Evolutionary conservation across 208 protist species (phyloP).

Genomic region (Sergeia podlipaevii): DNA sequence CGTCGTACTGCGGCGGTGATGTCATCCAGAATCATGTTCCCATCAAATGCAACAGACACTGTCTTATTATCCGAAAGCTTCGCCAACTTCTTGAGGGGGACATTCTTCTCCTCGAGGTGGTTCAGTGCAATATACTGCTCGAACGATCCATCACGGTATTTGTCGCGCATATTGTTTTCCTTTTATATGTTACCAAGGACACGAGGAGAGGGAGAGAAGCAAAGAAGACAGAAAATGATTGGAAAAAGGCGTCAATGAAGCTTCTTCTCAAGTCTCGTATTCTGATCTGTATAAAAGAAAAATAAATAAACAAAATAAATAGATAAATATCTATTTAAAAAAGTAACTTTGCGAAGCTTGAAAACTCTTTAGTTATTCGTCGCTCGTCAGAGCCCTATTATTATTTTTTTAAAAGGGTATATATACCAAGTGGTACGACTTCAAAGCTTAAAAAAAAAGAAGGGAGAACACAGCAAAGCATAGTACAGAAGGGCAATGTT

Average conservation of each 20-base stretch:
- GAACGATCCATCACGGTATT: constrained; percentile 27
- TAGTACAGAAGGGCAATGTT: too few relatives aligned
- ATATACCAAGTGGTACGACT: too few relatives aligned
- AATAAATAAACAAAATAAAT: neutral
- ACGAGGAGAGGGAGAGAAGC: constrained; percentile 6
- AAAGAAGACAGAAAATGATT: neutral
- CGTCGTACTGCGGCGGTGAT: constrained; percentile 56
- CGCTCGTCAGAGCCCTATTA: too few relatives aligned
- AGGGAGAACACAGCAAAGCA: too few relatives aligned
- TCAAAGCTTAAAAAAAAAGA: too few relatives aligned
- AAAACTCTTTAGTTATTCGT: too few relatives aligned
- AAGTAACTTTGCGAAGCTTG: too few relatives aligned
- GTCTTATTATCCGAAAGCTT: constrained; percentile 40
- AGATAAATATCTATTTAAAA: too few relatives aligned
- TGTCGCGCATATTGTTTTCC: neutral
- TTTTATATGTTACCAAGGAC: neutral
- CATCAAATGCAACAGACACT: constrained; percentile 69
- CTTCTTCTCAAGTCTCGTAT: too few relatives aligned
- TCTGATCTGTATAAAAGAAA: constrained; percentile 7
- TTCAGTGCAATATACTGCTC: constrained; percentile 55
- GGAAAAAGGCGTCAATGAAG: too few relatives aligned
- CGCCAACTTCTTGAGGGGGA: constrained; percentile 43
- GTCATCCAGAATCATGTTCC: constrained; percentile 75
- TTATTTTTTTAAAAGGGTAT: too few relatives aligned
- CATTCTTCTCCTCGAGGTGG: constrained; percentile 58